phyloP scores from a whole-genome alignment of 2,329 filamentous ascomycete genomes.

The Fusarium clavum region DNA sequence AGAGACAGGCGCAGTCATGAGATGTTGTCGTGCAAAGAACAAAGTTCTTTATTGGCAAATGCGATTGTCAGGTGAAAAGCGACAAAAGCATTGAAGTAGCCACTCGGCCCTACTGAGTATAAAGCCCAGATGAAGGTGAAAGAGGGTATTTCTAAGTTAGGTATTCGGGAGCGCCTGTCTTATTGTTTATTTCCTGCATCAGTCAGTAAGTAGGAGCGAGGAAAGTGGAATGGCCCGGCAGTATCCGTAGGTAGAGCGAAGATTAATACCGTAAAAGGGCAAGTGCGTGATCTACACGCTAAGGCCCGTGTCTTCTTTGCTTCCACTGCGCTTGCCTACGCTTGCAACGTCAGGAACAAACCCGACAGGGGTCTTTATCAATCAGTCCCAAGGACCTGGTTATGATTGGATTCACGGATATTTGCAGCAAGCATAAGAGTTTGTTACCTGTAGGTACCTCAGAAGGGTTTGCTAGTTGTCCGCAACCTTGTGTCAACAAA shows the following conservation, averaged over 20 bases:
- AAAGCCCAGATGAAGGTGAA: background rate
- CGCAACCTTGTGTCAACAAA: background rate
- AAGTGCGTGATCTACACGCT: slow-evolving; percentile 30
- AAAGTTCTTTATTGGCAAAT: slow-evolving; percentile 17
- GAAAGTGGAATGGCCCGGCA: background rate
- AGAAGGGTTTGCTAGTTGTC: background rate
- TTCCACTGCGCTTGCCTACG: background rate
- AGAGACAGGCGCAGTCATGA: background rate
- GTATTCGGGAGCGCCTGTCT: background rate
- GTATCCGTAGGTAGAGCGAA: background rate
- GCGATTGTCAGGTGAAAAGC: slow-evolving; percentile 3
- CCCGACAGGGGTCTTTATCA: slow-evolving; percentile 33
- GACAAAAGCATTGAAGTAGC: slow-evolving; percentile 11
- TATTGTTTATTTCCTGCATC: background rate
- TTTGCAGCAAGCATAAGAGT: background rate
- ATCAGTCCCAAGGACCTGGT: slow-evolving; percentile 13
- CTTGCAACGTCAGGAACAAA: slow-evolving; percentile 15
- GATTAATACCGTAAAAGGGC: slow-evolving; percentile 5
- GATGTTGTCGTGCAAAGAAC: slow-evolving; percentile 1
- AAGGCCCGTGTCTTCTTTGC: slow-evolving; percentile 12
- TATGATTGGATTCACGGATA: background rate
- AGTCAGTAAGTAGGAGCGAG: background rate
- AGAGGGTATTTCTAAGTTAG: background rate
- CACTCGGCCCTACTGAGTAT: background rate
- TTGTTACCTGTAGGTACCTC: background rate